Percentiles rank a stretch among this genome's conserved stretches.
Evolutionary conservation across 208 protist genomes (phyloP).

Genomic region (Crithidia sp.): DNA sequence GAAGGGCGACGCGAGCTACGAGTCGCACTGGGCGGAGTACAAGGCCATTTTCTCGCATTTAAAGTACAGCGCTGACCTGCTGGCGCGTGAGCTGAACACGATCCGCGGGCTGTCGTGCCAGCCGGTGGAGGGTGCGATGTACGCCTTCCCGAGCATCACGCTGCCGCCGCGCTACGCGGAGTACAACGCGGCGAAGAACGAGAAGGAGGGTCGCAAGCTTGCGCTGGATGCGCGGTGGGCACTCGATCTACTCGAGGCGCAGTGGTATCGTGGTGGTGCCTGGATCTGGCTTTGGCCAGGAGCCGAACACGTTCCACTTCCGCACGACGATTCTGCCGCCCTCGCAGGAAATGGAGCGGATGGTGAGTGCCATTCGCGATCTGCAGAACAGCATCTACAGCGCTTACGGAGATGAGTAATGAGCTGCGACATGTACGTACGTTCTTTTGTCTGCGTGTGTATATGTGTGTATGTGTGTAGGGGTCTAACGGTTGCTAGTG

Average conservation of each 20-base stretch:
- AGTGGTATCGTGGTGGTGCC: constrained; percentile 97
- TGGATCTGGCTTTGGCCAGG: constrained; percentile 96
- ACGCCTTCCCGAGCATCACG: constrained; percentile 97
- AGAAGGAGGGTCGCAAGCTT: constrained; percentile 68
- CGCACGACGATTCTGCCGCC: constrained; percentile 99
- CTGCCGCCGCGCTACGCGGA: constrained; percentile 87
- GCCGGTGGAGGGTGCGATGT: constrained; percentile 97
- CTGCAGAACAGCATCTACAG: constrained; percentile 72
- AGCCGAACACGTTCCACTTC: constrained; percentile 97
- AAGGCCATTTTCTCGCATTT: constrained; percentile 76
- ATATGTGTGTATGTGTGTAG: no score
- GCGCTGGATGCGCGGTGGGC: constrained; percentile 96
- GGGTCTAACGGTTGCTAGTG: no score
- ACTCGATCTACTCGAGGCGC: constrained; percentile 94
- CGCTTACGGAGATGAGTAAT: constrained; percentile 32
- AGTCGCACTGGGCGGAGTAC: constrained; percentile 84
- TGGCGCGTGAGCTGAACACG: constrained; percentile 89
- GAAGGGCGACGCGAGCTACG: constrained; percentile 91
- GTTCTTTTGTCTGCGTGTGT: no score
- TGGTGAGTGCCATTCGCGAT: constrained; percentile 67
- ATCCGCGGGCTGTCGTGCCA: constrained; percentile 95
- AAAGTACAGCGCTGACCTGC: constrained; percentile 59
- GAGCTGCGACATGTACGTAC: no score
- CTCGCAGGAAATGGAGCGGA: constrained; percentile 94
- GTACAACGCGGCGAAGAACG: constrained; percentile 63